These are phyloP conservation scores for Annulohypoxylon truncatum DNA, from an alignment of 2,329 filamentous ascomycete genomes.

Conservation along the genomic window DNA sequence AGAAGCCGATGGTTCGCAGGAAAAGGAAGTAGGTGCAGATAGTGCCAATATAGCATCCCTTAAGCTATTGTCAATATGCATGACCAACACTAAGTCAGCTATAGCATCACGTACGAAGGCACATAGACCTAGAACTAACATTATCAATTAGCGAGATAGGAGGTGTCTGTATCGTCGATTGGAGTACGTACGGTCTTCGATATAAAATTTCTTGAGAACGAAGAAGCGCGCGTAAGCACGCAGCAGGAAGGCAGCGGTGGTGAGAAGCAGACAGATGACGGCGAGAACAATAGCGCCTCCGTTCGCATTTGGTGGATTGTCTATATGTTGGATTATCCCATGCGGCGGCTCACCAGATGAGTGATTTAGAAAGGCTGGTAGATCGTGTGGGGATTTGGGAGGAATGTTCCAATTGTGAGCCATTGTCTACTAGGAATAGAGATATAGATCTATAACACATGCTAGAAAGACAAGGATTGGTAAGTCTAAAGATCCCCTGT, in stretches of 20 bases:
- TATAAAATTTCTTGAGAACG: not conserved
- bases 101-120: not conserved
- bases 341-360: too few relatives aligned
- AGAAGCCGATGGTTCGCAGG: not conserved
- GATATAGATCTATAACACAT: too few relatives aligned
- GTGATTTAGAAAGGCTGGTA: too few relatives aligned
- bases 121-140: not conserved
- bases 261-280: not conserved
- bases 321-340: too few relatives aligned
- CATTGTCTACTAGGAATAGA: too few relatives aligned
- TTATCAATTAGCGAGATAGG: not conserved
- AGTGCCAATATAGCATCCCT: not conserved
- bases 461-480: too few relatives aligned
- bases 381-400: too few relatives aligned
- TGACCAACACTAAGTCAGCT: not conserved
- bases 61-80: not conserved
- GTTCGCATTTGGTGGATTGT: not conserved
- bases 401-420: too few relatives aligned
- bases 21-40: not conserved
- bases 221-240: not conserved
- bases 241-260: not conserved
- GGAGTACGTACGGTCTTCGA: not conserved
- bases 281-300: not conserved
- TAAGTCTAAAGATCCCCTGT: too few relatives aligned
- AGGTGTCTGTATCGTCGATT: not conserved